Evolutionary conservation across 768 basidiomycete species (phyloP).

Genomic region (Collybia sp.): DNA sequence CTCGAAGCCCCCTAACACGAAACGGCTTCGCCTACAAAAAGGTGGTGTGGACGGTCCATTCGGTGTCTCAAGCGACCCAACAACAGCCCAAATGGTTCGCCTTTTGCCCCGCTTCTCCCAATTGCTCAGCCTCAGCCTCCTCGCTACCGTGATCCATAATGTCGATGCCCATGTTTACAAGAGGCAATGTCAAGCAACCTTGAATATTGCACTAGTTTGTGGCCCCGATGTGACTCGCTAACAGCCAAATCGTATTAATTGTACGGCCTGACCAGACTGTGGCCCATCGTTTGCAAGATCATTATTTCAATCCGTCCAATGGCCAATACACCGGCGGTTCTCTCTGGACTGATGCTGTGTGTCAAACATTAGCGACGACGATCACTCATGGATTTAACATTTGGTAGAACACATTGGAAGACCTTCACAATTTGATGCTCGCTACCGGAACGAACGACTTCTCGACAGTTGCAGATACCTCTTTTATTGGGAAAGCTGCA

Average conservation of each 20-base stretch:
- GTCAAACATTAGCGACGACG: conserved; percentile 5
- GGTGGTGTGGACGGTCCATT: too few species aligned
- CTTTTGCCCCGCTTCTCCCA: background rate
- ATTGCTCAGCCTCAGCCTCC: background rate
- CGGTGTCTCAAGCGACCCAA: too few species aligned
- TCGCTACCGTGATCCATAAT: background rate
- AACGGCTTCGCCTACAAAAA: too few species aligned
- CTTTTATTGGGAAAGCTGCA: conserved; percentile 41
- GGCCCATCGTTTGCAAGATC: conserved; percentile 26
- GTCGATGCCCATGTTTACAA: background rate
- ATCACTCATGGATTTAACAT: background rate
- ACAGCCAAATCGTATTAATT: background rate
- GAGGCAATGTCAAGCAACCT: background rate
- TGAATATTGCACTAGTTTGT: background rate
- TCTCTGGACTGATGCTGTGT: conserved; percentile 54
- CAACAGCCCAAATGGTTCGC: background rate
- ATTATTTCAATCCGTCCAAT: conserved; percentile 34
- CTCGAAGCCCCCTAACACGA: too few species aligned
- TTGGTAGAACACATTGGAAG: conserved; percentile 48
- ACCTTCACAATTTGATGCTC: conserved; percentile 56
- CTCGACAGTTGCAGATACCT: conserved; percentile 33
- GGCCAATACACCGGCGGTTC: conserved; percentile 46
- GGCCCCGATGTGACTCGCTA: background rate
- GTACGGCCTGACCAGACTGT: conserved; percentile 16
- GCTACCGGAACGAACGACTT: conserved; percentile 38